A percentile compares a stretch with the other conserved stretches of the same genome.
Evolutionary conservation across 1,284 basidiomycete species (phyloP).

Genomic region (Marasmius fiardii): DNA sequence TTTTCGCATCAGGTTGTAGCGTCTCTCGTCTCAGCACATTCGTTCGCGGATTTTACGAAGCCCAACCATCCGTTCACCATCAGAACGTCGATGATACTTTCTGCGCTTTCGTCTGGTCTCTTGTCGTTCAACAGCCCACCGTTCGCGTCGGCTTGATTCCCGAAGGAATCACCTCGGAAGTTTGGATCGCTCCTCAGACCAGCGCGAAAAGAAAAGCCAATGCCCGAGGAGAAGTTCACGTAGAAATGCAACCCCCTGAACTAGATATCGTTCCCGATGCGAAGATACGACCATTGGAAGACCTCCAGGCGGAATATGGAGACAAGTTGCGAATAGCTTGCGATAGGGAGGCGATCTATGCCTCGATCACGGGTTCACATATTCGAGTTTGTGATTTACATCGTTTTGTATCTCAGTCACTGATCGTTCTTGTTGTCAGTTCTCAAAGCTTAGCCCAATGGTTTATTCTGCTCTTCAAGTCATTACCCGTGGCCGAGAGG

Average conservation of each 20-base stretch:
- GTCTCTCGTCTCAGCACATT: conserved; percentile 67
- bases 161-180: conserved; percentile 52
- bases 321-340: conserved; percentile 71
- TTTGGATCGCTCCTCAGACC: conserved; percentile 71
- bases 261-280: conserved; percentile 55
- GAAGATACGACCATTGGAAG: conserved; percentile 45
- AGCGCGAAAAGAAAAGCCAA: conserved; percentile 62
- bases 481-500: conserved; percentile 74
- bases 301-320: conserved; percentile 53
- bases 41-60: conserved; percentile 59
- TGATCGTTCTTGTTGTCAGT: conserved; percentile 38
- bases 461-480: conserved; percentile 86
- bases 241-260: conserved; percentile 37
- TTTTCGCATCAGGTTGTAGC: conserved; percentile 54
- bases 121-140: conserved; percentile 68
- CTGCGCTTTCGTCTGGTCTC: conserved; percentile 76
- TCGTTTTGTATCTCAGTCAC: conserved; percentile 7
- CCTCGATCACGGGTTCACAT: conserved; percentile 81
- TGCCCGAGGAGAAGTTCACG: conserved; percentile 46
- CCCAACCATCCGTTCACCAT: conserved; percentile 29
- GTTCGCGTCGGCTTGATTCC: conserved; percentile 69
- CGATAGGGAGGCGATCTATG: conserved; percentile 69
- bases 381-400: conserved; percentile 50
- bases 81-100: conserved; percentile 76
- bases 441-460: conserved; percentile 75